Evolutionary conservation across 2,329 filamentous ascomycete species (phyloP), one percentile per base, ranked within the genome.

Genomic region (Madurella fahalii): DNA sequence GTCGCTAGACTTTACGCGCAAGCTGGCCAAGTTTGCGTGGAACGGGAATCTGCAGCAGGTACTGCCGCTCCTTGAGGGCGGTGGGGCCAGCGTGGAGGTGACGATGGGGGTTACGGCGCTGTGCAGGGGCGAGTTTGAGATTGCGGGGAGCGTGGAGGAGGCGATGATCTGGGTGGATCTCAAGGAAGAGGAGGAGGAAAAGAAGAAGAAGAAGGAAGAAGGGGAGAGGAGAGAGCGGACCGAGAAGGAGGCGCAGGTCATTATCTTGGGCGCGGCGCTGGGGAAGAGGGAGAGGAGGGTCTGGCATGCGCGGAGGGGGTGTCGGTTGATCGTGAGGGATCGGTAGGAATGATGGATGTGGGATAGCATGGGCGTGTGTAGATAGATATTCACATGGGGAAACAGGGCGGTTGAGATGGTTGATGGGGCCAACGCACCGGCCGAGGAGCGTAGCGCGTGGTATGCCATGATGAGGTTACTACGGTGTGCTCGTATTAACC

Each of bases 141-240:
- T 96, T 18, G 83, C 82, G 20, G 90, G 86, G 5, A 86, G 82
- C 12, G 83, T 96, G 0, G 92, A 96, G 71, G 92, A 96, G 74
- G 83, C 88, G 2, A 78, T 79, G 57, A 66, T 89, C 8, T 78
- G 72, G 73, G 63, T 60, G 20, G 62, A 74, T 46, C 52, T 44
- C 31, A 65, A 61, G 57, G 62, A 58, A 41, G 67, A 68, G 17
- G 68, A 62, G 20, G 60, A 69, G 40, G 64, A 67, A 57, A 57
- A 59, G 55, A 52, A 54, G 47, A 31, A 53, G 25, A 58, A 60
- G 20, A 61, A 57, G 44, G 52, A 58, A 56, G 11, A 58, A 65
- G 34, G 64, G 63, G 56, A 57, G 56, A 45, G 55, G 62, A 18
- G 60, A 54, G 15, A 57, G 47, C 20, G 52, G 76, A 56, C 69